Conservation (phyloP, 83 land plant species). For the Isoetes engelmannii region DNA sequence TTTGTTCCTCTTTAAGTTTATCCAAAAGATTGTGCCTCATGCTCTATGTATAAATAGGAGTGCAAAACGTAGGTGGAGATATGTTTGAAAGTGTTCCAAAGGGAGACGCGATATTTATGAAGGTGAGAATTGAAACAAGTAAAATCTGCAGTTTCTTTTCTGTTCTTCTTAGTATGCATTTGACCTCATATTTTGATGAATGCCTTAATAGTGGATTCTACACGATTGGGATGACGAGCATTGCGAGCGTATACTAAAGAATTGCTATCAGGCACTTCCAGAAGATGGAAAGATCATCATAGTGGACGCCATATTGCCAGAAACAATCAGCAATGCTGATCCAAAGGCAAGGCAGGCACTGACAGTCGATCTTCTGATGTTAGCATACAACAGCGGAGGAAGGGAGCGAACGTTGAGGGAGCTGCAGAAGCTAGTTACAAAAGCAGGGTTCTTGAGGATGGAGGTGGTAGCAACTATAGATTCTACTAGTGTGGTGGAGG, state of each 20-base stretch:
- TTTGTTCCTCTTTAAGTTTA: neutral
- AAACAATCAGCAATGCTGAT: slow-evolving; percentile 1
- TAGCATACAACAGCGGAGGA: slow-evolving; percentile 34
- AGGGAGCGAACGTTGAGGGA: slow-evolving; percentile 45
- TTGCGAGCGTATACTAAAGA: slow-evolving; percentile 40
- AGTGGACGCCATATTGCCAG: slow-evolving; percentile 36
- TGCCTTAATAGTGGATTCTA: slow-evolving; percentile 36
- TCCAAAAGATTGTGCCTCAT: neutral
- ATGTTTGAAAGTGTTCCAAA: slow-evolving; percentile 19
- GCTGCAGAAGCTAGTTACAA: slow-evolving; percentile 23
- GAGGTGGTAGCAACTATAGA: slow-evolving; percentile 9
- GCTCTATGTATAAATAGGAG: slow-evolving; percentile 10
- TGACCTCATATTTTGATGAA: neutral
- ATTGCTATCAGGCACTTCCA: slow-evolving; percentile 42
- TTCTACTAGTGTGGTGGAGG: slow-evolving; percentile 9
- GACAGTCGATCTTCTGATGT: slow-evolving; percentile 37
- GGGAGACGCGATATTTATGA: slow-evolving; percentile 28
- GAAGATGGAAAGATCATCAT: slow-evolving; percentile 51
- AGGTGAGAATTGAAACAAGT: slow-evolving; percentile 10
- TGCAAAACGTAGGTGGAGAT: slow-evolving; percentile 27
- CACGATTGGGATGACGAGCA: slow-evolving; percentile 51
- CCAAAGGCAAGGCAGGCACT: slow-evolving; percentile 7
- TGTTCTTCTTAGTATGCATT: neutral
- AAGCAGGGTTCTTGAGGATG: slow-evolving; percentile 34
- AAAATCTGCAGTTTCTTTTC: neutral